Percentiles rank a stretch among this genome's conserved stretches.
phyloP scores from a whole-genome alignment of 2,329 filamentous ascomycete species.

The Pleomassaria siparia region DNA sequence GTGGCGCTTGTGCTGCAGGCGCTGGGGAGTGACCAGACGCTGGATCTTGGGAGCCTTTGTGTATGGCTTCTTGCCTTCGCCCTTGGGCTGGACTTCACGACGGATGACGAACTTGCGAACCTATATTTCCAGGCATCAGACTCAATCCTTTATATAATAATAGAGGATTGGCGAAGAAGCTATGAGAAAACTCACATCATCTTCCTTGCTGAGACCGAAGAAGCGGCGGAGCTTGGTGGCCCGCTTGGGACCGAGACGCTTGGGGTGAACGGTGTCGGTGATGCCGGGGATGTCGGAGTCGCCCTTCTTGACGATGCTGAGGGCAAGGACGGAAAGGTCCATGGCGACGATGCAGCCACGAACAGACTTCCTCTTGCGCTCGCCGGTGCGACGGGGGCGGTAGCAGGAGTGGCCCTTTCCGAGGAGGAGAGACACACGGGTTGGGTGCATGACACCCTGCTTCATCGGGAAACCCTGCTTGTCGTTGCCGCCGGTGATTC shows the following conservation, averaged over 20 bases:
- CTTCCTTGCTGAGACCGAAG: constrained; percentile 99
- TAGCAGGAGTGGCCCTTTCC: constrained; percentile 98
- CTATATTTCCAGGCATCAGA: constrained; percentile 56
- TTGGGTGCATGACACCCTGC: constrained; percentile 99
- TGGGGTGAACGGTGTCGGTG: constrained; percentile 97
- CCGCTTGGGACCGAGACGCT: constrained; percentile 99
- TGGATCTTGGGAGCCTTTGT: constrained; percentile 99
- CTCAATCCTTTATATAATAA: constrained; percentile 44
- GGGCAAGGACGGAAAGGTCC: constrained; percentile 91
- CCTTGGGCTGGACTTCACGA: constrained; percentile 95
- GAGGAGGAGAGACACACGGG: constrained; percentile 96
- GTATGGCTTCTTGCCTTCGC: constrained; percentile 96
- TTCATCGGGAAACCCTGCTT: constrained; percentile 99
- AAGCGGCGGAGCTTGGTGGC: constrained; percentile 99
- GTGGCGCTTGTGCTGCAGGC: constrained; percentile 99
- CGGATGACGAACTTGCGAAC: constrained; percentile 99
- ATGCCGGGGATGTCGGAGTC: constrained; percentile 91
- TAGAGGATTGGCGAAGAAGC: constrained; percentile 65
- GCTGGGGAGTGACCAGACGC: constrained; percentile 98
- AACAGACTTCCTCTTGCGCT: constrained; percentile 99
- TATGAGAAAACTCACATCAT: constrained; percentile 85
- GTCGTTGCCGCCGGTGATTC: constrained; percentile 99
- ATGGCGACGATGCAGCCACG: constrained; percentile 97
- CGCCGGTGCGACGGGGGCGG: constrained; percentile 93
- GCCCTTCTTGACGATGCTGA: constrained; percentile 97